Conservation (phyloP, 495 filamentous ascomycete species). For the Friedmanniomyces simplex region DNA sequence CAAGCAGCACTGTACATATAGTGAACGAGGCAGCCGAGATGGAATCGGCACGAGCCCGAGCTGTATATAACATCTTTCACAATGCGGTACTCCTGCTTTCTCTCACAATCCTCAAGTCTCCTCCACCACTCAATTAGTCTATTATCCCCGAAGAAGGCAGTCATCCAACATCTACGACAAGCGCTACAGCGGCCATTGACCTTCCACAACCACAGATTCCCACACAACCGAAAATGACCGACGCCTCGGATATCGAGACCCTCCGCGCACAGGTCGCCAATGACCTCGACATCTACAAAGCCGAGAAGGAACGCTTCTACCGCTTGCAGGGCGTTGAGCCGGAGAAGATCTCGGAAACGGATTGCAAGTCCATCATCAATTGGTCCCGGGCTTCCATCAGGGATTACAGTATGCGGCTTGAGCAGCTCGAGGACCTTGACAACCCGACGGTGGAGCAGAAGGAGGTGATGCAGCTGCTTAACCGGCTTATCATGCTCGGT, state of each 20-base stretch:
- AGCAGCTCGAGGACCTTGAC: background rate
- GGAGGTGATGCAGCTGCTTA: slow-evolving; percentile 6
- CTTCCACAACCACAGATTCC: background rate
- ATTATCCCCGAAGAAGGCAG: background rate
- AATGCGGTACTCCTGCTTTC: too few relatives aligned
- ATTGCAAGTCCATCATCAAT: slow-evolving; percentile 5
- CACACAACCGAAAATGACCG: background rate
- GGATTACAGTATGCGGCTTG: background rate
- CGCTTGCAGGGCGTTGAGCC: background rate
- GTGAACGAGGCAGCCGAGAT: too few relatives aligned
- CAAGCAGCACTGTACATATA: too few relatives aligned
- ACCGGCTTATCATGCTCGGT: slow-evolving; percentile 2
- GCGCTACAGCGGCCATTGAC: background rate
- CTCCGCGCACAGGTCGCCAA: slow-evolving; percentile 1
- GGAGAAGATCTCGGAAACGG: background rate
- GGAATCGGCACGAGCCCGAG: too few relatives aligned
- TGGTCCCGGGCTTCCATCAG: slow-evolving; percentile 4
- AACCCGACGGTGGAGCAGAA: slow-evolving; percentile 2
- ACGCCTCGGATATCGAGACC: background rate
- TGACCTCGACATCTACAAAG: background rate
- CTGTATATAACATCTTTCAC: too few relatives aligned
- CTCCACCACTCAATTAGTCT: too few relatives aligned
- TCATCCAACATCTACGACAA: background rate
- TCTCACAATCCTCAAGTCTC: too few relatives aligned
- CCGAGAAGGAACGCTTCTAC: slow-evolving; percentile 2